These are phyloP conservation scores for Aciculoconidium aculeatum DNA, from an alignment of 805 yeast genomes.

Conservation along the genomic window DNA sequence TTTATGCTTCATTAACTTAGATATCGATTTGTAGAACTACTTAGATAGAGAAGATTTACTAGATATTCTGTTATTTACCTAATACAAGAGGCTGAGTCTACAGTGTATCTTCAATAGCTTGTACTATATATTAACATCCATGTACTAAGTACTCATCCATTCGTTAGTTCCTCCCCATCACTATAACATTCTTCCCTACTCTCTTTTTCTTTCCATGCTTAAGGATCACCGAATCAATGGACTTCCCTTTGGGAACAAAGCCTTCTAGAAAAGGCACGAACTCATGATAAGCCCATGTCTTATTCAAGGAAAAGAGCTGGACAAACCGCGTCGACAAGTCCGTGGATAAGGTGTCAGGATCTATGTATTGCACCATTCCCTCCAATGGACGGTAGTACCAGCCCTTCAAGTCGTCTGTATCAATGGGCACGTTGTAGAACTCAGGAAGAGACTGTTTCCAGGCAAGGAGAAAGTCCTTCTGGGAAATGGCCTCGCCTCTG, in stretches of 20 bases:
- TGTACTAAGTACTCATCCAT: too few species aligned
- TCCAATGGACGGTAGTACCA: constrained; percentile 43
- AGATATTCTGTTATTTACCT: too few species aligned
- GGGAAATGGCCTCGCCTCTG: constrained; percentile 15
- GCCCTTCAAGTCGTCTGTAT: constrained; percentile 50
- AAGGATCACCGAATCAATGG: constrained; percentile 31
- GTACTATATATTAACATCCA: too few species aligned
- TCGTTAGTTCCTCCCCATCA: constrained; percentile 7
- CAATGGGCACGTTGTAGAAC: constrained; percentile 55
- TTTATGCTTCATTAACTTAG: too few species aligned
- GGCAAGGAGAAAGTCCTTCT: constrained; percentile 54
- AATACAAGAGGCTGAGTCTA: background rate
- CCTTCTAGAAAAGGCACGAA: constrained; percentile 28
- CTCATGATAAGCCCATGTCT: constrained; percentile 36
- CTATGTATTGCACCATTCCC: constrained; percentile 47
- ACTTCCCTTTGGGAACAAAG: constrained; percentile 30
- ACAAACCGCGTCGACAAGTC: constrained; percentile 8
- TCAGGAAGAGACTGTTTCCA: constrained; percentile 64
- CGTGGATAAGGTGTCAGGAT: constrained; percentile 41
- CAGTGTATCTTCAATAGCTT: too few species aligned
- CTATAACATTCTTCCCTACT: constrained; percentile 25
- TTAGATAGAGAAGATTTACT: too few species aligned
- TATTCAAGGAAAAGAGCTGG: constrained; percentile 21
- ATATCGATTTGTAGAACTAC: too few species aligned
- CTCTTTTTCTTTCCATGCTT: constrained; percentile 33